These are phyloP conservation scores for Balakata baccata DNA, from an alignment of 345 rosid species.

Conservation along the genomic window DNA sequence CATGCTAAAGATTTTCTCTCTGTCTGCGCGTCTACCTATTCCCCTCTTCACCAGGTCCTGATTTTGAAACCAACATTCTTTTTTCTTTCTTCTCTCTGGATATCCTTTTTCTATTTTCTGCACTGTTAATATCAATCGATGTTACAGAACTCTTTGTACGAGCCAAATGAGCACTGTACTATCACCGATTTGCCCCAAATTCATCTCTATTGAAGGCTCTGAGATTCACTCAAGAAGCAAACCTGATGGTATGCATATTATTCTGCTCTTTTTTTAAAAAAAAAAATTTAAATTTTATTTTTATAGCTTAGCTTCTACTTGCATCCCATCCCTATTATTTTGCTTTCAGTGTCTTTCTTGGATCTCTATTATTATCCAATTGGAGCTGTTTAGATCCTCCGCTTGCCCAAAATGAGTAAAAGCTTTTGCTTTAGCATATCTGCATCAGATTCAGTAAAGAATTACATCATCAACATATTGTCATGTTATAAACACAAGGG, in stretches of 20 bases:
- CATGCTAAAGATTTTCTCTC: not conserved
- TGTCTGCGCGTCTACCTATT: not conserved
- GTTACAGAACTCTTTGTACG: slow-evolving; percentile 25
- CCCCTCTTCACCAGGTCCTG: not conserved
- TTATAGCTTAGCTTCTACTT: too few species aligned
- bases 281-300: too few species aligned
- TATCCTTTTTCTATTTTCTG: not conserved
- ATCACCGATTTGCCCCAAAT: slow-evolving; percentile 44
- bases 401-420: too few species aligned
- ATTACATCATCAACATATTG: not conserved
- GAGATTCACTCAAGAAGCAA: slow-evolving; percentile 38
- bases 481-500: too few species aligned
- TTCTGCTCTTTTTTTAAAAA: not conserved
- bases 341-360: not conserved
- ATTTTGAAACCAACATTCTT: not conserved
- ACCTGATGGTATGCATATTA: slow-evolving; percentile 42
- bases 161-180: slow-evolving; percentile 47
- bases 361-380: not conserved
- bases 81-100: not conserved
- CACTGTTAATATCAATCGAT: not conserved
- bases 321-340: too few species aligned
- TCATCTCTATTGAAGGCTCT: slow-evolving; percentile 48
- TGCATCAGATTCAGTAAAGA: not conserved
- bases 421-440: not conserved
- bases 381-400: not conserved